Evolutionary conservation across 169 alveolate genomes (phyloP).

Genomic region (Theileria annulata): DNA sequence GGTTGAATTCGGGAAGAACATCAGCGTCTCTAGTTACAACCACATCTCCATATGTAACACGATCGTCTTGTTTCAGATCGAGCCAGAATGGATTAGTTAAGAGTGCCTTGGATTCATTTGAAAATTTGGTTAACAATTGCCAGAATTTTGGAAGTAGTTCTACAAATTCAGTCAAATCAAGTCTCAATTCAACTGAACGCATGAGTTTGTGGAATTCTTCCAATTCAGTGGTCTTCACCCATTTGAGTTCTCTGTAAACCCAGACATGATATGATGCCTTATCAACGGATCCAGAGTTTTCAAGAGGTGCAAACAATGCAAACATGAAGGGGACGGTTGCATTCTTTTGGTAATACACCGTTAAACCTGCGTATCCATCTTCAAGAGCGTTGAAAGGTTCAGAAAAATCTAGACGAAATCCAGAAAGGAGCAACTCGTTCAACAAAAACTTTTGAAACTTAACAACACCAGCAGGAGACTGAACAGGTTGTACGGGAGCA

Average conservation of each 20-base stretch:
- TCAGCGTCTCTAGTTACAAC: constrained; percentile 2
- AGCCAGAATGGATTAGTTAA: constrained; percentile 3
- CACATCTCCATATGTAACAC: not conserved
- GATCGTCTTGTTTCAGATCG: not conserved
- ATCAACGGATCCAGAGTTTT: not conserved
- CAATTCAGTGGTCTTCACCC: not conserved
- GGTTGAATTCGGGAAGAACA: not conserved
- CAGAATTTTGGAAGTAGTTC: not conserved
- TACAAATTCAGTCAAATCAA: not conserved
- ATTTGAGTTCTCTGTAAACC: constrained; percentile 2
- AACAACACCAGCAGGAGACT: not conserved
- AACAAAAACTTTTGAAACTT: not conserved
- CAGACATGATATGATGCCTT: not conserved
- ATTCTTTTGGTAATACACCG: constrained; percentile 1
- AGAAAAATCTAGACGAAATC: constrained; percentile 1
- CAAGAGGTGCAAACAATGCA: constrained; percentile 2
- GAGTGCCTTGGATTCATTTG: not conserved
- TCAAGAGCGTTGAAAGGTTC: constrained; percentile 4
- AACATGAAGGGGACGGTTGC: not conserved
- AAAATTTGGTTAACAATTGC: not conserved
- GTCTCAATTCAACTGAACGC: not conserved
- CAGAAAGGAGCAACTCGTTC: not conserved
- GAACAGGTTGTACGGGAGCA: too few relatives aligned
- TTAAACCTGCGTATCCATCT: constrained; percentile 6
- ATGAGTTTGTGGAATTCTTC: constrained; percentile 1